These are phyloP conservation scores for Adiantum capillusveneris DNA, from an alignment of 75 land plant genomes.

Conservation along the genomic window DNA sequence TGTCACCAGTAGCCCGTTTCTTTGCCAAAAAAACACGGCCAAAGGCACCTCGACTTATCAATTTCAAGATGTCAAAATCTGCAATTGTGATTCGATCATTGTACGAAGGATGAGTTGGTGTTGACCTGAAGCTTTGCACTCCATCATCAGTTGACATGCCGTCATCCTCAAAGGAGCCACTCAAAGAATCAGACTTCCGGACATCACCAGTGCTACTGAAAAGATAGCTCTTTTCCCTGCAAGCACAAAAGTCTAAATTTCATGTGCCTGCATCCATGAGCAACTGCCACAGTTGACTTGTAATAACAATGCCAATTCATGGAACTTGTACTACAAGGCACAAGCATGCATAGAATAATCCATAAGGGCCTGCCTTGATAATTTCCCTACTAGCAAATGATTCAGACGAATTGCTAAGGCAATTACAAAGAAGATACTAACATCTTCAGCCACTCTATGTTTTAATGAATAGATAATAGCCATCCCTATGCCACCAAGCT, in stretches of 20 bases:
- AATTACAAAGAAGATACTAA: too few relatives aligned
- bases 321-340: too few relatives aligned
- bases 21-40: constrained; percentile 97
- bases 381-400: too few relatives aligned
- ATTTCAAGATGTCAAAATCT: constrained; percentile 96
- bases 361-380: too few relatives aligned
- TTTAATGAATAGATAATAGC: too few relatives aligned
- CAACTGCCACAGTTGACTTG: too few relatives aligned
- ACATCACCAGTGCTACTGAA: constrained; percentile 60
- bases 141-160: constrained; percentile 79
- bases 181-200: constrained; percentile 53
- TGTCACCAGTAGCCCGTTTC: constrained; percentile 93
- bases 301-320: too few relatives aligned
- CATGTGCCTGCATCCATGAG: too few relatives aligned
- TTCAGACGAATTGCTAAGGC: too few relatives aligned
- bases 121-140: constrained; percentile 67
- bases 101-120: constrained; percentile 61
- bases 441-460: too few relatives aligned
- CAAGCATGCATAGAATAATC: too few relatives aligned
- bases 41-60: constrained; percentile 98
- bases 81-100: constrained; percentile 93
- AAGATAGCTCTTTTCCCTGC: constrained; percentile 79
- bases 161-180: constrained; percentile 80
- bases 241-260: constrained; percentile 7
- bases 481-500: too few relatives aligned